Base-by-base conservation (phyloP, 345 rosid species). In the Boechera divaricarpa region DNA sequence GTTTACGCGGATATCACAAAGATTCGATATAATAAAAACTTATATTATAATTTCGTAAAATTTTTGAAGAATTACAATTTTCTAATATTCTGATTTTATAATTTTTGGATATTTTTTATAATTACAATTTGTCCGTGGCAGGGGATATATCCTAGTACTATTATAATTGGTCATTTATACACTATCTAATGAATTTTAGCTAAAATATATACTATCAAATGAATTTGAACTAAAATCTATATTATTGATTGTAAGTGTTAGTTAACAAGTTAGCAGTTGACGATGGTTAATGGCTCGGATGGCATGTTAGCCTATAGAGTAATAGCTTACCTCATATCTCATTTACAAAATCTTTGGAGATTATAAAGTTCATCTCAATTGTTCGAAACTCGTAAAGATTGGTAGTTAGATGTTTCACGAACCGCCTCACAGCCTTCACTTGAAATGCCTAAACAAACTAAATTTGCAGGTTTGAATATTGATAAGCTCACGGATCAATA, bases 391-490 rank as follows among this genome's bases (percentile, higher is more conserved):
- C 39, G 55, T 45, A n/a, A 16, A 65, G 55, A 65, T 65, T 47
- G 28, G 15, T 28, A 2, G 29, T 28, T 28, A 28, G 29, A 28
- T 28, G 3, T 28, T 28, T 28, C 29, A 28, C 2, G 29, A 28
- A 28, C 29, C 29, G 29, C 29, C 3, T 28, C 29, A 28, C 2
- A 28, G 29, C 29, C 29, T 28, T 28, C 29, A 28, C 29, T 3
- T 28, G 18, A 52, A 67, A 67, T 35, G 61, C 21, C 24, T 52
- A 18, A 67, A 66, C 58, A 66, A 45, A 47, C 15, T 3, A 35
- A 21, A 33, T 9, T 15, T 4, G 5, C 13, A 29, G 31, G 26
- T 31, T 29, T 15, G n/a, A 59, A 2, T 29, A 0, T 57, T 58
- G 28, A 44, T 5, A n/a, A 24, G 49, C 13, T 73, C 54, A 35